phyloP scores from a whole-genome alignment of 1,284 basidiomycete genomes.

The Puccinia coronata region DNA sequence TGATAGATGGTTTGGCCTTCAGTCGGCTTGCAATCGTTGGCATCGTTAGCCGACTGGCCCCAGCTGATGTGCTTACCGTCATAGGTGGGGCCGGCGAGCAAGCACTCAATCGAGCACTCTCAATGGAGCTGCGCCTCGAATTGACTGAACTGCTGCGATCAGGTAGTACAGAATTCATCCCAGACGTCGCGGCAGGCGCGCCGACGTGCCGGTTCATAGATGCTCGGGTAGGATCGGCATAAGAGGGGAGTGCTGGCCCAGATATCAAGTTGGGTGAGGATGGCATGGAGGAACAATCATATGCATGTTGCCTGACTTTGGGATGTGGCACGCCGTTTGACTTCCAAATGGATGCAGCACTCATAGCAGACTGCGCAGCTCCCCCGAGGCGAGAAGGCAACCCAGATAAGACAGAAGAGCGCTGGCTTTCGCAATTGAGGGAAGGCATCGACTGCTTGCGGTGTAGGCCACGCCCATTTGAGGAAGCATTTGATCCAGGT shows the following conservation, averaged over 20 bases:
- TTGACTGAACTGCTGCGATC: constrained; percentile 27
- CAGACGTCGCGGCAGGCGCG: not conserved
- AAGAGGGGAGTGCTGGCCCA: constrained; percentile 22
- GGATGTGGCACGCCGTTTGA: not conserved
- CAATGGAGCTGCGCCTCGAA: constrained; percentile 26
- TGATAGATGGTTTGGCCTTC: constrained; percentile 49
- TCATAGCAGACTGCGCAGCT: constrained; percentile 5
- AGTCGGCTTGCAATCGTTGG: constrained; percentile 46
- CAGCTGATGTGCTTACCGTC: constrained; percentile 10
- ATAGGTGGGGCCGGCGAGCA: constrained; percentile 7
- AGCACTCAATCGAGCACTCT: constrained; percentile 7
- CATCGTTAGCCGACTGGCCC: constrained; percentile 42
- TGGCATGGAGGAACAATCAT: constrained; percentile 13
- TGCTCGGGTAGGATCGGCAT: constrained; percentile 33
- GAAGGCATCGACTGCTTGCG: constrained; percentile 49
- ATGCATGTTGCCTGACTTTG: constrained; percentile 20
- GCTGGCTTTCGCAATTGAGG: constrained; percentile 18
- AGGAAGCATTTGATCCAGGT: constrained; percentile 6
- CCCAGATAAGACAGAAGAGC: not conserved
- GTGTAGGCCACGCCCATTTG: constrained; percentile 20
- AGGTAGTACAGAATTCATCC: not conserved
- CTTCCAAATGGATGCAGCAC: constrained; percentile 29
- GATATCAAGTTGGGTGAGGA: constrained; percentile 12
- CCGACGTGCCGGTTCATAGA: constrained; percentile 39
- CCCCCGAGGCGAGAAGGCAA: not conserved